Evolutionary conservation across 129 eudicot species (phyloP), one percentile per base, ranked within the genome.

Genomic region (Logfia minima): DNA sequence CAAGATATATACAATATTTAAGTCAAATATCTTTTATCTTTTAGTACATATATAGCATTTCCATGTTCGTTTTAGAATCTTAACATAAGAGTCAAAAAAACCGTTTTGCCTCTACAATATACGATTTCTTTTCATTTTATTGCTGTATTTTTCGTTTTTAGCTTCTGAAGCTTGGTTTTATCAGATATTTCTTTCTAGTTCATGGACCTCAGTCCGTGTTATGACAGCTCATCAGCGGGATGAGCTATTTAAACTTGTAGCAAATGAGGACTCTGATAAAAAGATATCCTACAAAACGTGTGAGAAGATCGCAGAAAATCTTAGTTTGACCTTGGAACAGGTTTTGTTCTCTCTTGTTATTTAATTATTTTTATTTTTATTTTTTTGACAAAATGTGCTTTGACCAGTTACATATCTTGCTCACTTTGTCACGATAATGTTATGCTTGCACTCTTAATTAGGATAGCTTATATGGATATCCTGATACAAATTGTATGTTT

Each of bases 191-290:
- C 75, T 45, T 83, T 62, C 80, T 14, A 83, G 90, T 75, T 86
- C 98, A 59, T 94, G 98, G 98, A 84, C 93, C 66, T 75, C 97
- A 23, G 76, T 60, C 23, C 82, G 93, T 24, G 92, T 94, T 61
- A 91, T 94, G 96, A 85, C 97, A 77, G 96, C 93, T 72, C 89
- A 72, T 60, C 96, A 94, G 80, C 90, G 97, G 35, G 87, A 84
- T 70, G 89, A 91, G 87, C 97, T 94, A 65, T 79, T 76, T 31
- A 86, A 91, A 81, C 85, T 83, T 70, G 71, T 94, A 24, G 76
- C 68, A 10, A 83, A 80, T 75, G 86, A 94, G 22, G 92, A 81
- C 60, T 35, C 77, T 18, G 17, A 75, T 63, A 83, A 83, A 72
- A 94, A 87, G 79, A 90, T 94, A 59, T 72, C 92, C 70, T 88